Percentiles rank a stretch among this genome's conserved stretches.
These are phyloP conservation scores for Venturia pyrina DNA, from an alignment of 2,329 filamentous ascomycete genomes.

Conservation along the genomic window DNA sequence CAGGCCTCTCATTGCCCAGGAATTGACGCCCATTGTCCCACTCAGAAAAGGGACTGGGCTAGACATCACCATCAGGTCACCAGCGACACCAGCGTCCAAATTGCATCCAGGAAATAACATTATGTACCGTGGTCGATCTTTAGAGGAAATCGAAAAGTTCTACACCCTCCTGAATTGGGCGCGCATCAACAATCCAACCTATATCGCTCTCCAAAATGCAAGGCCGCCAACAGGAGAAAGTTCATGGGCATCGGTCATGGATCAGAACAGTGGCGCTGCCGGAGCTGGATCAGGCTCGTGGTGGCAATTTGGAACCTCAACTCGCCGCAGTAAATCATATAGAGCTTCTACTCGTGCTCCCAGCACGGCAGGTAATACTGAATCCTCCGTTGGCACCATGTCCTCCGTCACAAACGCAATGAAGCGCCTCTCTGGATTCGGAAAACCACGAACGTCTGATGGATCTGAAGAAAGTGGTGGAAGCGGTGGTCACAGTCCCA, in stretches of 20 bases:
- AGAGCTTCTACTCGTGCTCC: slow-evolving; percentile 42
- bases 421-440: slow-evolving; percentile 70
- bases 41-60: slow-evolving; percentile 84
- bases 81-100: slow-evolving; percentile 62
- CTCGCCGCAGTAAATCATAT: slow-evolving; percentile 44
- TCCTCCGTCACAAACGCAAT: slow-evolving; percentile 72
- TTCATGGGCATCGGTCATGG: slow-evolving; percentile 42
- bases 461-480: slow-evolving; percentile 38
- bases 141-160: slow-evolving; percentile 68
- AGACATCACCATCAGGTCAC: slow-evolving; percentile 88
- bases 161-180: slow-evolving; percentile 82
- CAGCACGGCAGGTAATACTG: slow-evolving; percentile 54
- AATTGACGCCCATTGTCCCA: slow-evolving; percentile 84
- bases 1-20: slow-evolving; percentile 56
- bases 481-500: not conserved
- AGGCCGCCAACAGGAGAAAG: slow-evolving; percentile 44
- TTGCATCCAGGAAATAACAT: slow-evolving; percentile 63
- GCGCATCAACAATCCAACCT: slow-evolving; percentile 86
- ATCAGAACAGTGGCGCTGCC: slow-evolving; percentile 31
- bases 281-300: slow-evolving; percentile 1
- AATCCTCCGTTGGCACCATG: slow-evolving; percentile 65
- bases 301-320: slow-evolving; percentile 31
- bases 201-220: slow-evolving; percentile 67
- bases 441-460: slow-evolving; percentile 61
- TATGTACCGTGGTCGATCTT: slow-evolving; percentile 75